Base-by-base conservation (phyloP, 2,329 filamentous ascomycete species). In the Endocalyx cinctus region DNA sequence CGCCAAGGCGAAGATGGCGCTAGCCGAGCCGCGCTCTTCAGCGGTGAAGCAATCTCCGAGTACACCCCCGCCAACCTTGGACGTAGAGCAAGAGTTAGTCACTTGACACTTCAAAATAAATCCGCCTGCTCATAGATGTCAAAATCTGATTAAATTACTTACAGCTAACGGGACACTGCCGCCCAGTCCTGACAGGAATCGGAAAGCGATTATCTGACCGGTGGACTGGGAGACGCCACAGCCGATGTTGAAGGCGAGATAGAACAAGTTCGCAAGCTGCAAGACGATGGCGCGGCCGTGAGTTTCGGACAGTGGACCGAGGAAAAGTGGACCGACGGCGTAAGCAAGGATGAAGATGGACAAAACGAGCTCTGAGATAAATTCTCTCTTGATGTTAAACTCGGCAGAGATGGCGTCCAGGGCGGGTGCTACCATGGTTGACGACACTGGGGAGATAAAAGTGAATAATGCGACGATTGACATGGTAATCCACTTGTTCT, bases 181-280 rank as follows among this genome's bases (percentile, higher is more conserved):
- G 5, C 77, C 72, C 3, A 82, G 54, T 0, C 79, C 80, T 4
- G 72, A 70, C 27, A 77, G 55, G 48, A 79, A 75, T 10, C 74
- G 67, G 47, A 78, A 84, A 2, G 69, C 65, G 18, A 82, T 70
- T 28, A 84, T 66, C 25, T 70, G 58, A 13, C 54, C 53, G 30
- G 84, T 61, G 5, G 53, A 57, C 1, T 73, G 72, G 0, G 77
- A 66, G 4, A 84, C 60, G 2, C 77, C 82, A 37, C 79, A 82
- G 0, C 75, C 80, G 42, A 85, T 69, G 28, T 74, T 75, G 62
- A 77, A 83, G 2, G 72, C 51, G 36, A 77, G 69, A 52, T 84
- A 85, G 37, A 77, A 64, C 5, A 69, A 49, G 42, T 79, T 84
- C 37, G 76, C 73, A 3, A 49, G 54, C 15, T 72, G 67, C 39